These are phyloP conservation scores for Hymenoscyphus fructigenus DNA, from an alignment of 2,329 filamentous ascomycete species.

Conservation along the genomic window DNA sequence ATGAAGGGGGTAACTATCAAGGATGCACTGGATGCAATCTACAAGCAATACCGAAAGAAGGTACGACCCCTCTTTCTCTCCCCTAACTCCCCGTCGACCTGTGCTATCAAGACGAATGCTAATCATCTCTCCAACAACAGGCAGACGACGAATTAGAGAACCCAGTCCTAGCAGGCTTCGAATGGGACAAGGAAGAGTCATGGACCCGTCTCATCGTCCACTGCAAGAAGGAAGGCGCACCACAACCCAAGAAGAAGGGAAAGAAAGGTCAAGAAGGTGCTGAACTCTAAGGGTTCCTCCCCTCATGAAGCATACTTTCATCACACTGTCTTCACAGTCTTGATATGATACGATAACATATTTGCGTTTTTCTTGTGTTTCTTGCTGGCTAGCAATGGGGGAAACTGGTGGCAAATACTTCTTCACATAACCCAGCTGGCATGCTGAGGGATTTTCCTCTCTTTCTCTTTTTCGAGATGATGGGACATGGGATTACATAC, in stretches of 20 bases:
- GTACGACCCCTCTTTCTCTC: slow-evolving; percentile 48
- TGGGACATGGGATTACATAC: slow-evolving; percentile 4
- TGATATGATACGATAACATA: background rate
- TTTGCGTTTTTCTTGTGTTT: background rate
- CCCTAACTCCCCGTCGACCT: background rate
- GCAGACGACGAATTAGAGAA: slow-evolving; percentile 86
- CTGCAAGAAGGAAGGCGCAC: slow-evolving; percentile 70
- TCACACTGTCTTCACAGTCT: slow-evolving; percentile 2
- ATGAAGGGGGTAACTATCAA: slow-evolving; percentile 95
- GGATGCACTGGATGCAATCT: slow-evolving; percentile 90
- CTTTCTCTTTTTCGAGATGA: background rate
- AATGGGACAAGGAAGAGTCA: slow-evolving; percentile 92
- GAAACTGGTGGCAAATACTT: slow-evolving; percentile 9
- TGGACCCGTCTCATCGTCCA: slow-evolving; percentile 88
- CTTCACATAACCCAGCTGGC: slow-evolving; percentile 17
- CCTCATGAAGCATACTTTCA: background rate
- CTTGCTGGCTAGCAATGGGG: slow-evolving; percentile 13
- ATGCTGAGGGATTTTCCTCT: slow-evolving; percentile 13
- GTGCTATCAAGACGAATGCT: slow-evolving; percentile 19
- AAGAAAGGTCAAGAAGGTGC: slow-evolving; percentile 53
- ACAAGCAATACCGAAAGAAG: slow-evolving; percentile 97
- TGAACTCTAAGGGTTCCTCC: slow-evolving; percentile 29
- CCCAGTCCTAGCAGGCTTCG: slow-evolving; percentile 88
- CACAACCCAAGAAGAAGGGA: slow-evolving; percentile 61
- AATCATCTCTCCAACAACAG: slow-evolving; percentile 46